Evolutionary conservation across 2,329 filamentous ascomycete genomes (phyloP).

Genomic region (Tolypocladium inflatum): DNA sequence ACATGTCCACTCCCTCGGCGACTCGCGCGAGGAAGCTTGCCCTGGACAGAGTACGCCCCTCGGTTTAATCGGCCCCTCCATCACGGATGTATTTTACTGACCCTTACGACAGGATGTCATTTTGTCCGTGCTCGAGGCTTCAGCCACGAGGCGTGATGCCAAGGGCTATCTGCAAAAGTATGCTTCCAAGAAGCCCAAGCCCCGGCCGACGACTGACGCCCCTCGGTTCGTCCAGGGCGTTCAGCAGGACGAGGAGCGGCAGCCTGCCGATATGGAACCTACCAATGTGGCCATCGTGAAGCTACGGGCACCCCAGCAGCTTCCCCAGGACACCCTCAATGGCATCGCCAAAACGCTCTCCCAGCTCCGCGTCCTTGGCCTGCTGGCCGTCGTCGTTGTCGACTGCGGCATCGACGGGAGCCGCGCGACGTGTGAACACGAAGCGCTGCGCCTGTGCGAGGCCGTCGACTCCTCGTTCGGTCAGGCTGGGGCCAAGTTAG

Average conservation of each 20-base stretch:
- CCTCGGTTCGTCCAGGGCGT: slow-evolving; percentile 27
- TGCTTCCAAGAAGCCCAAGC: slow-evolving; percentile 23
- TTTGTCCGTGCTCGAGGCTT: slow-evolving; percentile 76
- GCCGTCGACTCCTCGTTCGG: slow-evolving; percentile 62
- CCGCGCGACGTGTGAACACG: slow-evolving; percentile 39
- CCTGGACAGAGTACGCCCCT: slow-evolving; percentile 19
- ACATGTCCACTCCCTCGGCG: slow-evolving; percentile 18
- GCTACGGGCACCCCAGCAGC: slow-evolving; percentile 61
- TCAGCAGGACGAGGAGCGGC: slow-evolving; percentile 4
- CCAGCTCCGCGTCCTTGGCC: slow-evolving; percentile 72
- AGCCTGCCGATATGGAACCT: slow-evolving; percentile 6
- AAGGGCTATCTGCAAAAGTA: slow-evolving; percentile 88
- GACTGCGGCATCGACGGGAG: slow-evolving; percentile 49
- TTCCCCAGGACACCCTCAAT: slow-evolving; percentile 58
- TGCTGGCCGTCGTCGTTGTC: slow-evolving; percentile 73
- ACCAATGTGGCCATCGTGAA: slow-evolving; percentile 74
- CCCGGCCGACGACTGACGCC: slow-evolving; percentile 11
- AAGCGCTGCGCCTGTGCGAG: slow-evolving; percentile 64
- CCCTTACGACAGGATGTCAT: slow-evolving; percentile 59
- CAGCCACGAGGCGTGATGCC: slow-evolving; percentile 86
- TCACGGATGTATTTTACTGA: background rate
- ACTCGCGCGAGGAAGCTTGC: slow-evolving; percentile 20
- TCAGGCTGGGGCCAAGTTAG: slow-evolving; percentile 56
- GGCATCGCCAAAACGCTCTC: slow-evolving; percentile 77
- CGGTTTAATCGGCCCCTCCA: background rate